Conservation (phyloP, 805 yeast species). For the Blastobotrys chiropterorum region DNA sequence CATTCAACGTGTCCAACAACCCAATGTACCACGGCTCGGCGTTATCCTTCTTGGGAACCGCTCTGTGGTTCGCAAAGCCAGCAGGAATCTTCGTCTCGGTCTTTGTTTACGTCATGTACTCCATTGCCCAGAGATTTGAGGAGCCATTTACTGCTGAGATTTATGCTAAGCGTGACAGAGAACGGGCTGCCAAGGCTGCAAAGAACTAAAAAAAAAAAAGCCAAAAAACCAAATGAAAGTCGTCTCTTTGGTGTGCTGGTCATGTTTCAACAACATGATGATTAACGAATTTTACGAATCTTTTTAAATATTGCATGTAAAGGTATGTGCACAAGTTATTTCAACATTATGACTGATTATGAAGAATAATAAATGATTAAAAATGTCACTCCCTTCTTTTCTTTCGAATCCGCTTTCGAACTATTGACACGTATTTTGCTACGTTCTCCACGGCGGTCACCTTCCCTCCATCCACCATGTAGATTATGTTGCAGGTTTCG, state of each 20-base stretch:
- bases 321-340: neutral
- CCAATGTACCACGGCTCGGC: slow-evolving; percentile 97
- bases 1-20: slow-evolving; percentile 83
- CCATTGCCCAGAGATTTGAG: slow-evolving; percentile 77
- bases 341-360: neutral
- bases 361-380: neutral
- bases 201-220: slow-evolving; percentile 17
- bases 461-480: slow-evolving; percentile 64
- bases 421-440: neutral
- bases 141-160: slow-evolving; percentile 95
- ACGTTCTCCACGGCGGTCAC: neutral
- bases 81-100: slow-evolving; percentile 72
- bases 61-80: slow-evolving; percentile 82
- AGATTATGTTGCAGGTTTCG: slow-evolving; percentile 96
- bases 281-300: neutral
- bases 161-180: slow-evolving; percentile 64
- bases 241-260: neutral
- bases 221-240: slow-evolving; percentile 16
- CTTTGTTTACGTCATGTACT: slow-evolving; percentile 75
- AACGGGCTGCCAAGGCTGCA: slow-evolving; percentile 17
- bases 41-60: slow-evolving; percentile 83
- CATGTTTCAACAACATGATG: neutral
- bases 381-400: neutral
- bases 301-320: neutral
- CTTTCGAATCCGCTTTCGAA: neutral